phyloP scores from a whole-genome alignment of 73 alveolate genomes.

The Paraurostyla sp. region DNA sequence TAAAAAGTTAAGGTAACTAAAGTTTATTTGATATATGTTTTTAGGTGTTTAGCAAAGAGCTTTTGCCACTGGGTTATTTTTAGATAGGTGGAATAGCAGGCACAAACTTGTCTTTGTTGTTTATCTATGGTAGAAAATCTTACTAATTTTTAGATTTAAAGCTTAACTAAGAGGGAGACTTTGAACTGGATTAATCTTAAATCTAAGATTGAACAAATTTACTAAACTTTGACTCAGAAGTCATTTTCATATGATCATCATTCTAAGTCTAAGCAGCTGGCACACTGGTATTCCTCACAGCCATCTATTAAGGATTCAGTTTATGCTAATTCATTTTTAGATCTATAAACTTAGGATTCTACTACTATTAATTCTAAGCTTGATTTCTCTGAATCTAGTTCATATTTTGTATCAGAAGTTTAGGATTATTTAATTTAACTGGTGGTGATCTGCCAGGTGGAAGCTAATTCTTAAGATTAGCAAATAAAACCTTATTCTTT shows the following conservation, averaged over 20 bases:
- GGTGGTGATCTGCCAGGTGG: slow-evolving; percentile 47
- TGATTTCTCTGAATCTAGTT: slow-evolving; percentile 22
- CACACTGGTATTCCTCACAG: background rate
- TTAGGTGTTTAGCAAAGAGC: background rate
- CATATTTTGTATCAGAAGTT: background rate
- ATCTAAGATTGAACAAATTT: background rate
- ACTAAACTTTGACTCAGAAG: background rate
- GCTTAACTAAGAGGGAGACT: slow-evolving; percentile 24
- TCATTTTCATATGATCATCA: background rate
- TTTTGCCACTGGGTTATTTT: background rate
- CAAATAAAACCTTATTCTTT: slow-evolving; percentile 37
- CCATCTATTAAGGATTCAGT: background rate
- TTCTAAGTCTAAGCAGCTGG: background rate
- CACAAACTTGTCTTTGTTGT: slow-evolving; percentile 20
- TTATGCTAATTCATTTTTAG: background rate
- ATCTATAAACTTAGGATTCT: slow-evolving; percentile 32
- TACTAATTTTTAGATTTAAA: background rate
- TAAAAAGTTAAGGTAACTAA: background rate
- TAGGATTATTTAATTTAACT: slow-evolving; percentile 9
- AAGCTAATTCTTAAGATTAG: slow-evolving; percentile 5
- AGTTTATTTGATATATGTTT: slow-evolving; percentile 33
- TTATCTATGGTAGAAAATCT: background rate
- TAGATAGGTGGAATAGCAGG: background rate
- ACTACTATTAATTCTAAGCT: background rate
- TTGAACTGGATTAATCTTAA: background rate